A percentile compares a stretch with the other conserved stretches of the same genome.
These are phyloP conservation scores for Russula brevipes DNA, from an alignment of 768 basidiomycete genomes.

Conservation along the genomic window DNA sequence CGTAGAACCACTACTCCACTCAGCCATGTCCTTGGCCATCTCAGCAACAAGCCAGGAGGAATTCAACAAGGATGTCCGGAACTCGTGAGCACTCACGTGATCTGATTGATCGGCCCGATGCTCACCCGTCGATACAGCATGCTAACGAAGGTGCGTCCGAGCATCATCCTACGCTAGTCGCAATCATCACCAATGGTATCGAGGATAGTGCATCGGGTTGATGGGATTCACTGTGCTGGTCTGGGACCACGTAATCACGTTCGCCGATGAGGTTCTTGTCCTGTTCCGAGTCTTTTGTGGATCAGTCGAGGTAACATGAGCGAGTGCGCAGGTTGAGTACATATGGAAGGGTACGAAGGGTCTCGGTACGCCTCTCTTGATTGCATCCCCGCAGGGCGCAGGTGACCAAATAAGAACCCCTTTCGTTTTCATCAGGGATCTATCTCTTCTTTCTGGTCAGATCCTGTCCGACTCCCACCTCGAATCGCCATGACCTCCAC, in stretches of 20 bases:
- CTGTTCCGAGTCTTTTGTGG: too few species aligned
- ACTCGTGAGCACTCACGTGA: slow-evolving; percentile 10
- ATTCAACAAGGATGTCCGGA: not conserved
- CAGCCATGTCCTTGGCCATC: not conserved
- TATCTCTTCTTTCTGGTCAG: slow-evolving; percentile 39
- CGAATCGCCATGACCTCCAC: not conserved
- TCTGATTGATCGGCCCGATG: not conserved
- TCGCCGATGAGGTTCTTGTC: slow-evolving; percentile 39
- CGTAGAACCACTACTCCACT: not conserved
- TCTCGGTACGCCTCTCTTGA: slow-evolving; percentile 33
- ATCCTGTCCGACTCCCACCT: not conserved
- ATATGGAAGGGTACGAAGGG: slow-evolving; percentile 50
- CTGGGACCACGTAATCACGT: slow-evolving; percentile 54
- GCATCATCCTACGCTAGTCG: not conserved
- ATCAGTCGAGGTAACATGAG: not conserved
- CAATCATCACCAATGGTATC: not conserved
- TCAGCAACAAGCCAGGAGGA: too few species aligned
- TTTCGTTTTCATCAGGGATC: slow-evolving; percentile 26
- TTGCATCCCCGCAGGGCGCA: too few species aligned
- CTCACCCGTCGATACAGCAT: not conserved
- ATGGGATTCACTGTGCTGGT: slow-evolving; percentile 47
- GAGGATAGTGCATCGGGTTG: slow-evolving; percentile 45
- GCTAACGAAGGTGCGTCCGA: not conserved
- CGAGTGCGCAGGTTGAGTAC: slow-evolving; percentile 38
- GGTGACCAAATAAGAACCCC: not conserved